These are phyloP conservation scores for Ichthyophthirius multifiliis DNA, from an alignment of 169 alveolate species.

Conservation along the genomic window DNA sequence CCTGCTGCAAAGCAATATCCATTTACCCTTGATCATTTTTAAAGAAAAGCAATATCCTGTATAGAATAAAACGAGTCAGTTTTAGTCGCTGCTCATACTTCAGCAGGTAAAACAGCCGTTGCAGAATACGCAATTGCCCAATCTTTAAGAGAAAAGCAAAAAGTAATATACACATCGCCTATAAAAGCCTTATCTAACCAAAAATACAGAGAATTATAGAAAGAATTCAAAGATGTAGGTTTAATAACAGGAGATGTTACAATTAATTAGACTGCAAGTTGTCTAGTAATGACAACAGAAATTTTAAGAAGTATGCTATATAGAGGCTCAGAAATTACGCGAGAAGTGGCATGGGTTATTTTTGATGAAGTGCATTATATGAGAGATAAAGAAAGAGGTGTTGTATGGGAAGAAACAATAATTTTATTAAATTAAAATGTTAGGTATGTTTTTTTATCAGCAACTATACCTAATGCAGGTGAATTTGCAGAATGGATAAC, in stretches of 20 bases:
- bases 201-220: conserved; percentile 97
- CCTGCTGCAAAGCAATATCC: conserved; percentile 86
- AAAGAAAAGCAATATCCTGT: conserved; percentile 93
- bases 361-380: conserved; percentile 99
- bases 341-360: conserved; percentile 94
- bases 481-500: conserved; percentile 99
- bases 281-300: conserved; percentile 99
- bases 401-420: conserved; percentile 99
- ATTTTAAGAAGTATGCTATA: conserved; percentile 97
- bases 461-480: conserved; percentile 98
- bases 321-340: conserved; percentile 96
- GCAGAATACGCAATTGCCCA: conserved; percentile 99
- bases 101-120: conserved; percentile 99
- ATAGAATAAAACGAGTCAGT: conserved; percentile 95
- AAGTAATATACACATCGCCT: conserved; percentile 99
- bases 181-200: conserved; percentile 98
- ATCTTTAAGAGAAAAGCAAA: conserved; percentile 94
- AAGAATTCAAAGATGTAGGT: conserved; percentile 98
- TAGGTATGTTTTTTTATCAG: conserved; percentile 96
- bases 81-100: conserved; percentile 99
- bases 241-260: conserved; percentile 99
- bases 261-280: conserved; percentile 95
- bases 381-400: conserved; percentile 99
- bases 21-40: conserved; percentile 95
- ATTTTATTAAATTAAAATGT: conserved; percentile 92